Evolutionary conservation across 306 rosid genomes (phyloP).

Genomic region (Acacia crassicarpa): DNA sequence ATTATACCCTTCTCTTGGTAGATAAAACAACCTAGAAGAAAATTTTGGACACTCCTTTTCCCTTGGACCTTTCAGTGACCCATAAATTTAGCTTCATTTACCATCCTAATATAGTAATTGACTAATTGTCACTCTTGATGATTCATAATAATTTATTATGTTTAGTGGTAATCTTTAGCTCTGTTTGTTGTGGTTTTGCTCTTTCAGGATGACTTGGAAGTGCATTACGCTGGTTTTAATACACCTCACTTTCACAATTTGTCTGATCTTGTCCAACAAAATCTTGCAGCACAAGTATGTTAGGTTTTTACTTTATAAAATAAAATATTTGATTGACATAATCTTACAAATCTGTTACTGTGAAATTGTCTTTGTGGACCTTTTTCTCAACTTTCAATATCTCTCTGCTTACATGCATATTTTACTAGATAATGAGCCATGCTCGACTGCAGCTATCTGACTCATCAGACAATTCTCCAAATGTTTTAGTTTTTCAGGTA

Average conservation of each 20-base stretch:
- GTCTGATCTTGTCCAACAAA: slow-evolving; percentile 80
- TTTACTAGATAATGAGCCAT: slow-evolving; percentile 57
- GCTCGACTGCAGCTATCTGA: slow-evolving; percentile 73
- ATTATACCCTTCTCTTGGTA: slow-evolving; percentile 10
- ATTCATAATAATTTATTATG: neutral
- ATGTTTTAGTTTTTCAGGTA: slow-evolving; percentile 88
- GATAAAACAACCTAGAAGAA: neutral
- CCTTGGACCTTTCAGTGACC: neutral
- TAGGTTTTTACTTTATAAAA: slow-evolving; percentile 12
- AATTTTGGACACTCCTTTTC: neutral
- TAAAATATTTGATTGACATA: slow-evolving; percentile 6
- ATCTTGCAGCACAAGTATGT: slow-evolving; percentile 77
- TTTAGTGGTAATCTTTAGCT: slow-evolving; percentile 14
- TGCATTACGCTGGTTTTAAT: slow-evolving; percentile 86
- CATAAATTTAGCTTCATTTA: neutral
- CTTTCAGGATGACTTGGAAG: slow-evolving; percentile 72
- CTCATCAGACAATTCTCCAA: slow-evolving; percentile 67
- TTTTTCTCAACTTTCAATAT: slow-evolving; percentile 23
- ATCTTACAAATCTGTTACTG: slow-evolving; percentile 6
- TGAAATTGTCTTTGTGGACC: slow-evolving; percentile 10
- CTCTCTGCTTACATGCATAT: slow-evolving; percentile 31
- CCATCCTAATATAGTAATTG: slow-evolving; percentile 9
- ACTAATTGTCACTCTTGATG: slow-evolving; percentile 24
- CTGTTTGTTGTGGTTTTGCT: slow-evolving; percentile 21
- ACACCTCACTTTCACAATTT: slow-evolving; percentile 86